Percentiles rank a stretch among this genome's conserved stretches.
These are phyloP conservation scores for Phytophthora boehmeriae DNA, from an alignment of 352 stramenopile species.

Conservation along the genomic window DNA sequence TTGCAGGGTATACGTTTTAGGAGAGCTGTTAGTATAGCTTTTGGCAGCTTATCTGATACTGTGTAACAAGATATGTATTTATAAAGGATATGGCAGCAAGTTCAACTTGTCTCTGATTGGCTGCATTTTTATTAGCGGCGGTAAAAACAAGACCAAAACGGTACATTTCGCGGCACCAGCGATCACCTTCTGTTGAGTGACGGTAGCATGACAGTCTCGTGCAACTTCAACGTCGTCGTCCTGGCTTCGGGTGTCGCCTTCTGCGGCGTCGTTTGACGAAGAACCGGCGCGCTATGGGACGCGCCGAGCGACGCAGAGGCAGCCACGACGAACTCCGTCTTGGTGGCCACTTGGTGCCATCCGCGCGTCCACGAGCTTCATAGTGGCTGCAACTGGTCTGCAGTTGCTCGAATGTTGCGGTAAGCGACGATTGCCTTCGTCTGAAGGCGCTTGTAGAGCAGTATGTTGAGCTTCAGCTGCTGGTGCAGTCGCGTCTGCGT, in stretches of 20 bases:
- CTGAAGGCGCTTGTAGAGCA: not conserved
- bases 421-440: slow-evolving; percentile 1
- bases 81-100: too few species aligned
- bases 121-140: slow-evolving; percentile 29
- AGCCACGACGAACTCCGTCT: slow-evolving; percentile 51
- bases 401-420: not conserved
- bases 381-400: not conserved
- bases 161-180: not conserved
- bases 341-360: slow-evolving; percentile 58
- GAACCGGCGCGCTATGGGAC: slow-evolving; percentile 9
- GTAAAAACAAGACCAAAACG: slow-evolving; percentile 7
- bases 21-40: too few species aligned
- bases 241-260: not conserved
- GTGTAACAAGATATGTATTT: too few species aligned
- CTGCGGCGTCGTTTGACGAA: not conserved
- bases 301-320: not conserved
- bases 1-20: too few species aligned
- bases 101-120: slow-evolving; percentile 26
- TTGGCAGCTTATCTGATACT: too few species aligned
- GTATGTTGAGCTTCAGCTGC: not conserved
- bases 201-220: slow-evolving; percentile 36
- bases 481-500: not conserved
- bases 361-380: slow-evolving; percentile 8
- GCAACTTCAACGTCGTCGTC: slow-evolving; percentile 13
- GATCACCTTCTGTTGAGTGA: slow-evolving; percentile 17